These are phyloP conservation scores for Trichothecium sympodiale DNA, from an alignment of 2,329 filamentous ascomycete species.

Conservation along the genomic window DNA sequence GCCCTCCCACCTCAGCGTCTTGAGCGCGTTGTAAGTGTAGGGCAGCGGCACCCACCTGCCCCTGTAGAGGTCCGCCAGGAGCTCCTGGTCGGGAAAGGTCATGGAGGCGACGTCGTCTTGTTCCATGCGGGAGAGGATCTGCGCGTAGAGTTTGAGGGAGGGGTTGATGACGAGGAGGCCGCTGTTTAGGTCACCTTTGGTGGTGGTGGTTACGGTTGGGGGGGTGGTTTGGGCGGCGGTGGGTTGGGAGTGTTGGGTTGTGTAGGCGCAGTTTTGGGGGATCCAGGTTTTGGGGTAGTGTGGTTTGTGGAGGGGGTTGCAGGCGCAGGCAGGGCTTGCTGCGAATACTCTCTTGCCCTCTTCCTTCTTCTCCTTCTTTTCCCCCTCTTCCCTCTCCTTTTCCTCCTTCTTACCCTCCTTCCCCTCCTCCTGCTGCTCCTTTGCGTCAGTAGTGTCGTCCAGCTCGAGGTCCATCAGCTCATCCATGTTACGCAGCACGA, in stretches of 20 bases:
- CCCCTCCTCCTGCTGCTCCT: too few relatives aligned
- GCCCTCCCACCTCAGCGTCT: conserved; percentile 42
- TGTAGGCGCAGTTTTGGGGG: conserved; percentile 47
- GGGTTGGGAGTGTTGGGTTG: conserved; percentile 36
- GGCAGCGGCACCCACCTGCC: conserved; percentile 47
- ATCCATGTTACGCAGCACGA: conserved; percentile 77
- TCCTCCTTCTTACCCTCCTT: conserved; percentile 7
- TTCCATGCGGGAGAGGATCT: conserved; percentile 41
- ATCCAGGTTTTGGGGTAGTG: conserved; percentile 70
- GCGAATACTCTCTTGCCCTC: conserved; percentile 62
- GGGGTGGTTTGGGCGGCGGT: conserved; percentile 33
- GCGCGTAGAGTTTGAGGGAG: conserved; percentile 30
- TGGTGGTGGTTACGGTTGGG: conserved; percentile 30
- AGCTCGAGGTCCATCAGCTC: conserved; percentile 78
- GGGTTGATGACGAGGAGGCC: conserved; percentile 48
- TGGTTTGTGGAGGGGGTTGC: conserved; percentile 66
- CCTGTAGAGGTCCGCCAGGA: conserved; percentile 43
- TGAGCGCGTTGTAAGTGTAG: conserved; percentile 52
- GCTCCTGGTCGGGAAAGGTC: conserved; percentile 49
- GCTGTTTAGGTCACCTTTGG: conserved; percentile 39
- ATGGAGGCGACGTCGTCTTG: conserved; percentile 28
- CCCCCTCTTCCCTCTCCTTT: too few relatives aligned
- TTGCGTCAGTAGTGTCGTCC: conserved; percentile 36
- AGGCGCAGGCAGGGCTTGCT: conserved; percentile 74
- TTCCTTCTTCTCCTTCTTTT: background rate